Evolutionary conservation across 1,284 basidiomycete species (phyloP).

Genomic region (Cutaneotrichosporon sp.): DNA sequence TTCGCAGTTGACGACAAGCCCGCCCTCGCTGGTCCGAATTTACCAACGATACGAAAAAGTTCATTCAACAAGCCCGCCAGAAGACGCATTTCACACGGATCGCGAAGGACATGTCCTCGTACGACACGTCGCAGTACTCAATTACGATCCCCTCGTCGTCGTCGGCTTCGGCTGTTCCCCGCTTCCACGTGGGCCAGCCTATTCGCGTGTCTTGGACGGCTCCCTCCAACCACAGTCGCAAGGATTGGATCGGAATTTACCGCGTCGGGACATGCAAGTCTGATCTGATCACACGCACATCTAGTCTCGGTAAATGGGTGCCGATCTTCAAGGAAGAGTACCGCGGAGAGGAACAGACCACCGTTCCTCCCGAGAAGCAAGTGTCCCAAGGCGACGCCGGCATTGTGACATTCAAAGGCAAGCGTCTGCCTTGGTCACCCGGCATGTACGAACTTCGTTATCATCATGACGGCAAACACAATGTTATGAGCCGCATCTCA

Average conservation of each 20-base stretch:
- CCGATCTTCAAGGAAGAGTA: slow-evolving; percentile 88
- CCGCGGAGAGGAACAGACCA: slow-evolving; percentile 75
- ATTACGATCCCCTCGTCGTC: slow-evolving; percentile 54
- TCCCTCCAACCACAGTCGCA: slow-evolving; percentile 78
- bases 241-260: slow-evolving; percentile 96
- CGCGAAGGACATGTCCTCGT: slow-evolving; percentile 69
- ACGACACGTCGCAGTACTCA: slow-evolving; percentile 72
- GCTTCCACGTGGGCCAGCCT: slow-evolving; percentile 85
- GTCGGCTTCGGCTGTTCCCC: slow-evolving; percentile 44
- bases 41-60: slow-evolving; percentile 82
- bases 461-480: slow-evolving; percentile 92
- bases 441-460: slow-evolving; percentile 77
- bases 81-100: slow-evolving; percentile 82
- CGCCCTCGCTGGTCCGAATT: slow-evolving; percentile 67
- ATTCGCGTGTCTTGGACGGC: slow-evolving; percentile 84
- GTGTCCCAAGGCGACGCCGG: slow-evolving; percentile 54
- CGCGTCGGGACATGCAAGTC: slow-evolving; percentile 82
- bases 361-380: slow-evolving; percentile 37
- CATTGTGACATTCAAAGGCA: slow-evolving; percentile 67
- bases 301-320: slow-evolving; percentile 84
- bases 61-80: slow-evolving; percentile 87
- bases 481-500: slow-evolving; percentile 78
- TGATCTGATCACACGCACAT: slow-evolving; percentile 74
- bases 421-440: slow-evolving; percentile 75
- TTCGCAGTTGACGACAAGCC: slow-evolving; percentile 41